Percentiles rank a stretch among this genome's conserved stretches.
Conservation (phyloP, 2,329 filamentous ascomycete species). For the Colletotrichum coccodes region DNA sequence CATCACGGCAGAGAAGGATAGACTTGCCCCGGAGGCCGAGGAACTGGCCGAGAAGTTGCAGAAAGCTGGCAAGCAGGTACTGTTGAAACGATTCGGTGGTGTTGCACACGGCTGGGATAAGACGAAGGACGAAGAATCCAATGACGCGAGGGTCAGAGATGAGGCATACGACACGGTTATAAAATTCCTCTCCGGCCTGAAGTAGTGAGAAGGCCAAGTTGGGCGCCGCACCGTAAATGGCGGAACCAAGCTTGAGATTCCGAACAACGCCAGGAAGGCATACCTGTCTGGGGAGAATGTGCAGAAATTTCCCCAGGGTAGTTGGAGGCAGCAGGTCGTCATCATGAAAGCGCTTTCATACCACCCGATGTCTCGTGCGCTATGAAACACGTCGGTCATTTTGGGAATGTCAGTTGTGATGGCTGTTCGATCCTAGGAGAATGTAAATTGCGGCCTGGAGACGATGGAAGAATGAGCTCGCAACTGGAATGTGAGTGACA, state of each 20-base stretch:
- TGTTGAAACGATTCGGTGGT: neutral
- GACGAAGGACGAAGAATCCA: neutral
- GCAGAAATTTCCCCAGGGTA: constrained; percentile 41
- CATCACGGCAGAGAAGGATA: constrained; percentile 3
- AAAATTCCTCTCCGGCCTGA: constrained; percentile 1
- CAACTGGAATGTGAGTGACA: too few relatives aligned
- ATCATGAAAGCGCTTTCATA: constrained; percentile 51
- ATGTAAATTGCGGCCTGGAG: too few relatives aligned
- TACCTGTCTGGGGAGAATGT: constrained; percentile 38
- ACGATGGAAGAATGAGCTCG: too few relatives aligned
- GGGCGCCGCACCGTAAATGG: constrained; percentile 43
- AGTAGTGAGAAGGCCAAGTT: too few relatives aligned
- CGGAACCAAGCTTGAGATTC: constrained; percentile 41
- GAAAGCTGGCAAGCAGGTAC: neutral
- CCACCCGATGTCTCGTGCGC: constrained; percentile 56
- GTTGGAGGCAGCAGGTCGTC: constrained; percentile 40
- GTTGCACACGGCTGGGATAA: constrained; percentile 4
- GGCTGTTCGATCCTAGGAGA: constrained; percentile 50
- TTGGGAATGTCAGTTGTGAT: constrained; percentile 48
- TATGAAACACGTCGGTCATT: constrained; percentile 46
- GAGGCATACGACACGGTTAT: neutral
- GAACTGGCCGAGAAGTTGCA: neutral
- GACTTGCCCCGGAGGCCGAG: neutral
- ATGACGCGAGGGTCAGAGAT: neutral
- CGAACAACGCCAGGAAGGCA: constrained; percentile 35